A percentile compares a stretch with the other conserved stretches of the same genome.
Evolutionary conservation across 495 filamentous ascomycete species (phyloP).

Genomic region (Amphirosellinia nigrospora): DNA sequence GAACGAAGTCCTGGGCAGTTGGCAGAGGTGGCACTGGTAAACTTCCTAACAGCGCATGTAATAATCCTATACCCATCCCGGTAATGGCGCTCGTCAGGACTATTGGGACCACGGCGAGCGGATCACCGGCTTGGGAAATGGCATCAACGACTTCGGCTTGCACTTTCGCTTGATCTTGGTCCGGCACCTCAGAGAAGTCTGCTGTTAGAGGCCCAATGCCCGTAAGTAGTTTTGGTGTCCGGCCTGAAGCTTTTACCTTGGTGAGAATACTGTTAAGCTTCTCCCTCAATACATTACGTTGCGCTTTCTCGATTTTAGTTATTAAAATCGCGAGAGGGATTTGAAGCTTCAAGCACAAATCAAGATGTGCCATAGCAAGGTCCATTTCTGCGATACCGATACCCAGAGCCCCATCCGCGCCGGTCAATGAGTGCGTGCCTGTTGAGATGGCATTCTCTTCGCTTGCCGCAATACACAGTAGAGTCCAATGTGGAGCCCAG

Average conservation of each 20-base stretch:
- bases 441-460: constrained; percentile 59
- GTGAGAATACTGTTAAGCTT: constrained; percentile 78
- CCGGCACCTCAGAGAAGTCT: constrained; percentile 44
- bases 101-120: constrained; percentile 74
- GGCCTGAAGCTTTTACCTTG: constrained; percentile 73
- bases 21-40: constrained; percentile 73
- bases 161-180: constrained; percentile 58
- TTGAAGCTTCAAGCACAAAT: constrained; percentile 79
- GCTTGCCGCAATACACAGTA: constrained; percentile 87
- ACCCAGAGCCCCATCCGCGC: constrained; percentile 51
- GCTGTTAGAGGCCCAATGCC: constrained; percentile 44
- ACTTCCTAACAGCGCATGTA: constrained; percentile 81
- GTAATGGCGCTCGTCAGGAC: constrained; percentile 86
- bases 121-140: constrained; percentile 52
- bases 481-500: constrained; percentile 93
- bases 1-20: constrained; percentile 51
- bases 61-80: constrained; percentile 77
- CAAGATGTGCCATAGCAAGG: constrained; percentile 79
- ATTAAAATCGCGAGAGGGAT: constrained; percentile 80
- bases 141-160: constrained; percentile 53
- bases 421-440: constrained; percentile 56
- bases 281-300: constrained; percentile 66
- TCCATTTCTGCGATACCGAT: constrained; percentile 60
- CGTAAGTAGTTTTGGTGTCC: constrained; percentile 73
- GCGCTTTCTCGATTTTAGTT: constrained; percentile 90